Base-by-base conservation (phyloP, 1,284 basidiomycete genomes). In the Rhodotorula sp. region DNA sequence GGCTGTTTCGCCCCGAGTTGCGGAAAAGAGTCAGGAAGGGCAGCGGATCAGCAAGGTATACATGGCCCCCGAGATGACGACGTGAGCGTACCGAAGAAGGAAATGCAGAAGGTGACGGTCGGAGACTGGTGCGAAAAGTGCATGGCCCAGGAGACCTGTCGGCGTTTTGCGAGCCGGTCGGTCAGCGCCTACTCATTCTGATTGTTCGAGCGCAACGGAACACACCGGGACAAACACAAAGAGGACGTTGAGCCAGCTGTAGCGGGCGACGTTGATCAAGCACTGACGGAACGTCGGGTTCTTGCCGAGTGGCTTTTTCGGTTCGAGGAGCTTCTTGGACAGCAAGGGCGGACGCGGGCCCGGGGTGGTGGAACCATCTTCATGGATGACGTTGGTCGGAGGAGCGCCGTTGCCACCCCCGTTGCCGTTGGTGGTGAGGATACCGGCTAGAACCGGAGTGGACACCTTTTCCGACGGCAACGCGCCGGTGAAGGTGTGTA, bases 31-130 rank as follows among this genome's bases (percentile, higher is more conserved):
- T 29, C 29, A 29, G 29, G 29, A 29, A 29, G 29, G 29, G 29
- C 29, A 29, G 29, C 29, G n/a, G 14, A 7, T n/a, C 52, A 26
- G n/a, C 8, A 12, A 21, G n/a, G 52, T 29, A 26, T 7, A 34
- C 8, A 34, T 8, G 34, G 34, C 34, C 34, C 34, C 34, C 34
- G 34, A 34, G 34, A 34, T 34, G 34, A 34, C 34, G 6, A 54
- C 14, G 23, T 21, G 23, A 54, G 6, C 52, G 21, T 21, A 64
- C 31, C 57, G 15, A 58, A 18, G 56, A 68, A 58, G 49, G 43
- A 47, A 26, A 83, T 80, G 78, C 82, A 81, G 75, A 93, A 93
- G 69, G 90, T 83, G 65, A 82, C 89, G 78, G 80, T 85, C 5
- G 88, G 83, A 80, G 84, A 70, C 84, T 84, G 78, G 84, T 83